Evolutionary conservation across 225 moss, liverwort and hornwort species (phyloP).

Genomic region (Pseudisothecium myosuroides): DNA sequence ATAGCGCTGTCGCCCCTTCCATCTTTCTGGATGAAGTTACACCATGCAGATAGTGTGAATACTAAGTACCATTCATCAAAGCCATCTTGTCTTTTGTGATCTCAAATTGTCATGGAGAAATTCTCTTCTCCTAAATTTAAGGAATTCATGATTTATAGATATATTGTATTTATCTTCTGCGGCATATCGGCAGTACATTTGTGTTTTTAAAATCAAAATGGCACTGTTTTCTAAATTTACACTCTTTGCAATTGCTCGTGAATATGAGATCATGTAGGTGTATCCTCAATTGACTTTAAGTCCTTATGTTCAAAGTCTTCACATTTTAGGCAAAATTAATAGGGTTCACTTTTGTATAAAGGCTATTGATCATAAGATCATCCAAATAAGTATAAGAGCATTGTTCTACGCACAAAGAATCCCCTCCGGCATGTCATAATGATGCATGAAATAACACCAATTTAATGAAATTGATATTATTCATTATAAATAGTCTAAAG

Average conservation of each 20-base stretch:
- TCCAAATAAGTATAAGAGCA: too few species aligned
- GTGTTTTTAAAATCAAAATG: not conserved
- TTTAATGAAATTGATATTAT: too few species aligned
- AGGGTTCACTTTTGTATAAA: not conserved
- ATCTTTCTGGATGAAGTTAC: not conserved
- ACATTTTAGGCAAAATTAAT: not conserved
- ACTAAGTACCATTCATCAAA: not conserved
- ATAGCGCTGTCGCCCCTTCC: not conserved
- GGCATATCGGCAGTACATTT: too few species aligned
- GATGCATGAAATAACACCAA: too few species aligned
- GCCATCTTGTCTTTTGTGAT: not conserved
- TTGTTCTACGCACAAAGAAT: too few species aligned
- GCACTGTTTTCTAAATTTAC: not conserved
- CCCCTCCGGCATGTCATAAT: too few species aligned
- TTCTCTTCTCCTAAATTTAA: not conserved
- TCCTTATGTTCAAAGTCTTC: not conserved
- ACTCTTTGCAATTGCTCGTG: not conserved
- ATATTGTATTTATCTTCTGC: too few species aligned
- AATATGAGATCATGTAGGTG: not conserved
- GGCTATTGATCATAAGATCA: not conserved
- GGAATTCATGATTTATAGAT: not conserved
- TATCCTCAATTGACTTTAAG: not conserved
- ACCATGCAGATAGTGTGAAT: too few species aligned
- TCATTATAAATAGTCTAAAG: too few species aligned
- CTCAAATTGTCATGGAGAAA: not conserved